phyloP scores from a whole-genome alignment of 805 yeast species.

The Alloascoidea africana region DNA sequence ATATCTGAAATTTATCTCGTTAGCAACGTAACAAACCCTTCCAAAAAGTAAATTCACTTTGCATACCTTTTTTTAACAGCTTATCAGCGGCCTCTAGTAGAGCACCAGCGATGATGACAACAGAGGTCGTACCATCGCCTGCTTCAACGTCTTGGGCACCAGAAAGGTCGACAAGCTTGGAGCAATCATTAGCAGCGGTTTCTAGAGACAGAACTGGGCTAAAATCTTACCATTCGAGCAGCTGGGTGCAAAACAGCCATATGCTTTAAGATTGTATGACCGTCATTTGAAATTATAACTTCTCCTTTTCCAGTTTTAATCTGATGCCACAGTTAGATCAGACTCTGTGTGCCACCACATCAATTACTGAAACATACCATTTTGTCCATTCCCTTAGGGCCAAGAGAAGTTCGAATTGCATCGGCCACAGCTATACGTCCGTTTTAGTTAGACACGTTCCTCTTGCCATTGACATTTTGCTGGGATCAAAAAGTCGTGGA shows the following conservation, averaged over 20 bases:
- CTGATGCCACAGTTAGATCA: conserved; percentile 5
- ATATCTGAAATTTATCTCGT: too few species aligned
- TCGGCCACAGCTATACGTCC: conserved; percentile 66
- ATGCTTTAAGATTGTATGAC: conserved; percentile 90
- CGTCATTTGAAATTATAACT: conserved; percentile 92
- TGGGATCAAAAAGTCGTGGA: too few species aligned
- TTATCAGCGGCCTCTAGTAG: conserved; percentile 90
- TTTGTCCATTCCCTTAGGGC: conserved; percentile 99
- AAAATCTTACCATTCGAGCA: conserved; percentile 56
- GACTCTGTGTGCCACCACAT: conserved; percentile 2
- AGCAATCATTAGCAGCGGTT: neutral
- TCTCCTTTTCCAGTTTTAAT: conserved; percentile 87
- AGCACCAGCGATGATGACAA: conserved; percentile 91
- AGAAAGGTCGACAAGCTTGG: conserved; percentile 68
- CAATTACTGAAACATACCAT: conserved; percentile 30
- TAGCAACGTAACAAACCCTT: too few species aligned
- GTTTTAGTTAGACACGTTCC: too few species aligned
- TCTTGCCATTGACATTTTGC: too few species aligned
- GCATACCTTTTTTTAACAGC: conserved; percentile 70
- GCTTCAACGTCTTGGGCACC: conserved; percentile 98
- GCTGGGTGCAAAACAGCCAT: conserved; percentile 99
- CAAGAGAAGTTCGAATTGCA: conserved; percentile 88
- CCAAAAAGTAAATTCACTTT: too few species aligned
- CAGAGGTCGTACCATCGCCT: conserved; percentile 99
- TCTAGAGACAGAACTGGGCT: neutral